Evolutionary conservation across 108 stramenopile genomes (phyloP), one percentile per base, ranked within the genome.

Genomic region (Pseudonitzschia pungens): DNA sequence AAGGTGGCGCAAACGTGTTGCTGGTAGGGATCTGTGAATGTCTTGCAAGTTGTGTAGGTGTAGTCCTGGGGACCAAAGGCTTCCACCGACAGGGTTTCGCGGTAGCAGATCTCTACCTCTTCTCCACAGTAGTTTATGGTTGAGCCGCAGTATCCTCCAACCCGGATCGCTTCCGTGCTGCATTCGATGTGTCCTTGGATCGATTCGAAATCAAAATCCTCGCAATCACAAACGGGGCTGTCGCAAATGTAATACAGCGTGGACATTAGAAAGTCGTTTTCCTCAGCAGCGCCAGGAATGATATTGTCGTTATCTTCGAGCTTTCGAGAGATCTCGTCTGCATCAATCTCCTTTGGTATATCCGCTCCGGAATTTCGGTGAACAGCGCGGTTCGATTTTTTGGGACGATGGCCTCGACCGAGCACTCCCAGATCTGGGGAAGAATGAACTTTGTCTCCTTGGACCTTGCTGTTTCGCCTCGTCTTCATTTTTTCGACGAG

Each of bases 71-170:
- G 33, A 26, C 43, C 44, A 44, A 26, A 22, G 10, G 66, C 0
- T 67, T 67, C 43, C 10, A 67, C 15, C 7, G 42, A 31, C 15
- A 50, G 9, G 0, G 43, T 12, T 18, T 48, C 22, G 21, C 28
- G 28, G 44, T 67, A 67, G 22, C 66, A 67, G 1, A 67, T 8
- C 26, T 67, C 66, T 7, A 67, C 28, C 1, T 18, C 18, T 20
- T 67, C 66, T 1, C 66, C 66, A n/a, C 66, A 67, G 28, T 44
- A 67, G 43, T 48, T 67, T 0, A 48, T 50, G 14, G 66, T 27
- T 5, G 24, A 10, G 0, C 11, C n/a, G 36, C 66, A 67, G 0
- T 45, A 67, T 1, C n/a, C 44, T 26, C 10, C 31, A 1, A 15
- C 4, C 0, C 4, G 0, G 2, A 26, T 10, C 21, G 21, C 65